Percentiles rank a stretch among this genome's conserved stretches.
Conservation (phyloP, 1,284 basidiomycete genomes). For the Pholiota adiposa region DNA sequence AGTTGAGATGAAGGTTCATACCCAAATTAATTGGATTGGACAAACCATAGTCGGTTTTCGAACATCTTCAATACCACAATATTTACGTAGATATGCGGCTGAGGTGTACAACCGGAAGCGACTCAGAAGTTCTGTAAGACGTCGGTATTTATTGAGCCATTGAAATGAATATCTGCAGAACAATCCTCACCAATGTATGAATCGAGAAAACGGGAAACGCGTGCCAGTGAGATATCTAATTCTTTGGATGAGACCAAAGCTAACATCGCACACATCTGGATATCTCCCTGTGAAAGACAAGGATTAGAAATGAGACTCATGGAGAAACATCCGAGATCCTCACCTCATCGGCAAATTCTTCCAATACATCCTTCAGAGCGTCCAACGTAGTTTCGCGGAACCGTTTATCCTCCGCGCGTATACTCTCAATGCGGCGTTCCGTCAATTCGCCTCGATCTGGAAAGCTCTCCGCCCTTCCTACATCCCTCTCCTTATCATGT, state of each 20-base stretch:
- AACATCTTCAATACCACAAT: slow-evolving; percentile 53
- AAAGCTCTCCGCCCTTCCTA: slow-evolving; percentile 14
- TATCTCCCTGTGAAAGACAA: slow-evolving; percentile 57
- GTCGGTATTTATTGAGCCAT: not conserved
- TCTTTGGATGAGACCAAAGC: slow-evolving; percentile 61
- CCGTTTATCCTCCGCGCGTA: slow-evolving; percentile 54
- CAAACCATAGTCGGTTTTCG: slow-evolving; percentile 55
- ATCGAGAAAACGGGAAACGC: slow-evolving; percentile 62
- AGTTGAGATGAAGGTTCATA: not conserved
- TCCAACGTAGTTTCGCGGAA: slow-evolving; percentile 60
- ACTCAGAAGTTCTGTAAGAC: slow-evolving; percentile 56
- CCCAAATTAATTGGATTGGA: not conserved
- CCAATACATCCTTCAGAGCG: slow-evolving; percentile 57
- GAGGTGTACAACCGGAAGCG: slow-evolving; percentile 62
- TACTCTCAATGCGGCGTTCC: slow-evolving; percentile 44
- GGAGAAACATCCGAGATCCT: not conserved
- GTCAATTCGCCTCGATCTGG: slow-evolving; percentile 27
- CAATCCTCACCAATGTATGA: slow-evolving; percentile 64
- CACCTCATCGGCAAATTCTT: slow-evolving; percentile 69
- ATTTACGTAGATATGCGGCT: slow-evolving; percentile 75
- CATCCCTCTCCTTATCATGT: not conserved
- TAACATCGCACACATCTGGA: slow-evolving; percentile 78
- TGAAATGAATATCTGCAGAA: not conserved
- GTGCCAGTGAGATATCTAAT: slow-evolving; percentile 47
- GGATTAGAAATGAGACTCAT: slow-evolving; percentile 1